Evolutionary conservation across 805 yeast genomes (phyloP), one percentile per base, ranked within the genome.

Genomic region (Blastobotrys robertii): DNA sequence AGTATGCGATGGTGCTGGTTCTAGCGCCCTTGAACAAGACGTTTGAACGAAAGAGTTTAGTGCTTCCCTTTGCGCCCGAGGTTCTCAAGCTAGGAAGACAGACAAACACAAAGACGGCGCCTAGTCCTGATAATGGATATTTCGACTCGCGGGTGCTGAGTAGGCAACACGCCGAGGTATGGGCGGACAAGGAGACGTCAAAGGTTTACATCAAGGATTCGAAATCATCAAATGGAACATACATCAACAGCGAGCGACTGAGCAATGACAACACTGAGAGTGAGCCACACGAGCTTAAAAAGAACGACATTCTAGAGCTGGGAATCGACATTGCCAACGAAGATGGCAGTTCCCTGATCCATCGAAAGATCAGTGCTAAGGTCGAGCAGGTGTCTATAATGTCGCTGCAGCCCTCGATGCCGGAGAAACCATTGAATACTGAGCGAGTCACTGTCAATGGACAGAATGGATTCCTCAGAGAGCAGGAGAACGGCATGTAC

Each of bases 151-250:
- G 97, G 25, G 97, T 94, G 8, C 72, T 92, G 37, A 81, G 94
- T 13, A 69, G 99, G 50, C 92, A 84, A 56, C 99, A 92, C 64
- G 99, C 99, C 0, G 90, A 84, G 54, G 65, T 92, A 49, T 84
- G 76, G 67, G 76, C 87, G 31, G 92, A 84, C 51, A 68, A 76
- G 12, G 60, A 60, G 19, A 63, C 67, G 3, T 87, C 88, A 4
- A 73, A 72, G 46, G 70, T 94, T 14, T 85, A 72, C 70, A 72
- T 92, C 19, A 77, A 80, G 51, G 99, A 92, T 64, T 72, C 87
- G 56, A 86, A 87, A 44, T 82, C 94, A 2, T 83, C 95, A 16
- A 92, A 92, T 62, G 99, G 99, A 8, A 90, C 98, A 0, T 94
- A 82, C 60, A 76, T 92, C 39, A 92, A 92, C 60, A 84, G 79